Evolutionary conservation across 148 eudicot species (phyloP).

Genomic region (Dysphania ambrosioides): DNA sequence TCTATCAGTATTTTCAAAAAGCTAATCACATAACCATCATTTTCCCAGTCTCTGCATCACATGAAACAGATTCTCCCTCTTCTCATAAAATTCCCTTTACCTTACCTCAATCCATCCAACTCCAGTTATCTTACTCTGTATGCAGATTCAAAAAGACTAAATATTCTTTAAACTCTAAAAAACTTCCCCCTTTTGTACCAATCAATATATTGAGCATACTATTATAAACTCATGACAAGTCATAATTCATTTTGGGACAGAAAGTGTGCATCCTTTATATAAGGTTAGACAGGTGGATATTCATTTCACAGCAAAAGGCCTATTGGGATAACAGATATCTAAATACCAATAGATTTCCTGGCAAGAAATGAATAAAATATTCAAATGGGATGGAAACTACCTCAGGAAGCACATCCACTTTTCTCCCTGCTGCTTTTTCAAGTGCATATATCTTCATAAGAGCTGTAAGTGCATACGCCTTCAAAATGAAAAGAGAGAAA

Average conservation of each 20-base stretch:
- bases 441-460: slow-evolving; percentile 85
- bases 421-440: slow-evolving; percentile 83
- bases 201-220: too few relatives aligned
- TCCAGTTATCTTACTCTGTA: too few relatives aligned
- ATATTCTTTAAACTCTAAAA: too few relatives aligned
- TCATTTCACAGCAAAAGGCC: too few relatives aligned
- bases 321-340: not conserved
- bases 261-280: not conserved
- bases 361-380: not conserved
- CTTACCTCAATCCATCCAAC: too few relatives aligned
- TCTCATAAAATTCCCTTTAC: too few relatives aligned
- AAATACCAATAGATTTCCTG: not conserved
- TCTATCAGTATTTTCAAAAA: too few relatives aligned
- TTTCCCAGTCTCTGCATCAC: too few relatives aligned
- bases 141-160: too few relatives aligned
- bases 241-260: not conserved
- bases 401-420: slow-evolving; percentile 88
- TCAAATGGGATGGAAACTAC: slow-evolving; percentile 30
- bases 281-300: not conserved
- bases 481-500: slow-evolving; percentile 24
- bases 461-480: slow-evolving; percentile 94
- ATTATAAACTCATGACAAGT: not conserved
- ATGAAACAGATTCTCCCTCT: too few relatives aligned
- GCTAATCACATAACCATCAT: too few relatives aligned
- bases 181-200: too few relatives aligned